phyloP scores from a whole-genome alignment of 148 eudicot genomes.

The Mesembryanthemum crystallinum region DNA sequence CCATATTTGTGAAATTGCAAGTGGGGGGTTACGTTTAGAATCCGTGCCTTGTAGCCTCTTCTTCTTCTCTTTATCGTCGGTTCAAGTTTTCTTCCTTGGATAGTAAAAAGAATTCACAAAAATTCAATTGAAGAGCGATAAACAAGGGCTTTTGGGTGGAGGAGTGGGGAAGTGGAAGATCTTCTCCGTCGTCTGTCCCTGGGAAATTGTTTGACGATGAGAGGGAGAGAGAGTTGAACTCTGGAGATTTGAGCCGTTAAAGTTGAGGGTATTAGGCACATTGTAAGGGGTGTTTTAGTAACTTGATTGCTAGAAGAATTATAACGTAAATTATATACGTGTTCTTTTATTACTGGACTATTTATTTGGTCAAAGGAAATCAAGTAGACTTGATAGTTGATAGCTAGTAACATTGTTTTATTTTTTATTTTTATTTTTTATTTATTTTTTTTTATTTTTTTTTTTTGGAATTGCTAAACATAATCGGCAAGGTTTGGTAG shows the following conservation, averaged over 20 bases:
- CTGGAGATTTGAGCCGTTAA: slow-evolving; percentile 21
- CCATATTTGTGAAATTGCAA: slow-evolving; percentile 1
- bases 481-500: too few relatives aligned
- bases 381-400: too few relatives aligned
- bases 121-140: background rate
- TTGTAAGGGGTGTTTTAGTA: too few relatives aligned
- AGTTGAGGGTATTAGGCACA: too few relatives aligned
- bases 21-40: slow-evolving; percentile 18
- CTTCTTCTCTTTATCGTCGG: background rate
- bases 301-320: too few relatives aligned
- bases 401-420: too few relatives aligned
- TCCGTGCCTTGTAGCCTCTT: slow-evolving; percentile 24
- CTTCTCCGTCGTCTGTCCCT: slow-evolving; percentile 5
- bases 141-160: background rate
- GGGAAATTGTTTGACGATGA: slow-evolving; percentile 7
- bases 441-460: too few relatives aligned
- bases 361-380: too few relatives aligned
- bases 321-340: too few relatives aligned
- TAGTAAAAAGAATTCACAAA: background rate
- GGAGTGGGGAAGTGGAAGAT: slow-evolving; percentile 18
- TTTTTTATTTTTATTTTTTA: too few relatives aligned
- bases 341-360: too few relatives aligned
- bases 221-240: background rate
- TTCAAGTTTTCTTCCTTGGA: background rate
- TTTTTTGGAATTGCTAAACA: too few relatives aligned